Base-by-base conservation (phyloP, 768 basidiomycete genomes). In the Wakefieldia striispora region DNA sequence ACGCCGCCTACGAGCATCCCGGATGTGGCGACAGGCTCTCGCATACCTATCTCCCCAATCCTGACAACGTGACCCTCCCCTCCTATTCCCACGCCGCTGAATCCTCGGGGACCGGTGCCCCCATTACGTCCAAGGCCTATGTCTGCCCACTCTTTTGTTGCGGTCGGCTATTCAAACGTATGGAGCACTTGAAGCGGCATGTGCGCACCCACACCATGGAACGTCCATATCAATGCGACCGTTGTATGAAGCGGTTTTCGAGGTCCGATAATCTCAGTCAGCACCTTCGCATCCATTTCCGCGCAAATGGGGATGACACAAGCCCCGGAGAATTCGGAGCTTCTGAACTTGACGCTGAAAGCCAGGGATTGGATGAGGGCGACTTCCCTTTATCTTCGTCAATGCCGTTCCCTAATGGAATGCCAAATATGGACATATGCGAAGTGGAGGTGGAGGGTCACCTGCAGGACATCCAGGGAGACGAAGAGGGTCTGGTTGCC, bases 141-240 rank as follows among this genome's bases (percentile, higher is more conserved):
- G 79, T 84, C 42, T 95, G 93, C 68, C 91, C 91, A 17, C 76
- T 92, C 2, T 84, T 81, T 66, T 88, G 88, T 13, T 97, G 93
- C 62, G 83, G 88, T 3, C 75, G 88, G 54, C 71, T 87, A 57
- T 95, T 95, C 81, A 94, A 92, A 76, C 82, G 93, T 11, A 85
- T 88, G 80, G 93, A 95, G 63, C 92, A 95, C 63, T 78, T 95
- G 57, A 89, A 90, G 70, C 72, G 92, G 38, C 93, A 95, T 66
- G 70, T 93, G 26, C 79, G 91, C 50, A 92, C 91, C 9, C 93
- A 95, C 64, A 94, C 91, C 23, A 80, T 90, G 80, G 92, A 95
- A 67, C 74, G 86, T 34, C 92, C 93, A 1, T 95, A 82, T 68
- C 74, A 75, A 46, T 94, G 93, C 63, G 71, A 77, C 38, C 70